Evolutionary conservation across 108 stramenopile species (phyloP).

Genomic region (Conticribra guillardii): DNA sequence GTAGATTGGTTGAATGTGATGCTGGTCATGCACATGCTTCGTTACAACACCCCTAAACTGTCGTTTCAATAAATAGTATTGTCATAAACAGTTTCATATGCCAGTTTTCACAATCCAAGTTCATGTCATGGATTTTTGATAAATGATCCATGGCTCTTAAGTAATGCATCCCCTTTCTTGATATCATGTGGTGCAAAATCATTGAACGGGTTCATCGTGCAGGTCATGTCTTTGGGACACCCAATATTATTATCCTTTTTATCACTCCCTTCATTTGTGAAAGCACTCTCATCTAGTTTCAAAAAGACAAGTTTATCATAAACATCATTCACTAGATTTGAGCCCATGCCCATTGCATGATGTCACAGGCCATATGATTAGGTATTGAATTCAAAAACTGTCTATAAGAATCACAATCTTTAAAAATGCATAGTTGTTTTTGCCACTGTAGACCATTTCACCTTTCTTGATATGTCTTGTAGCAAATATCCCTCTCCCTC

Average conservation of each 20-base stretch:
- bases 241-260: background rate
- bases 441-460: constrained; percentile 3
- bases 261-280: background rate
- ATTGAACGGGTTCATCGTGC: background rate
- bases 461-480: constrained; percentile 5
- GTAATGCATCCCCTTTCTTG: background rate
- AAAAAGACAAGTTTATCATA: background rate
- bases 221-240: background rate
- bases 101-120: background rate
- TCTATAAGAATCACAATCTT: background rate
- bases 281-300: background rate
- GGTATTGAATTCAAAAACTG: background rate
- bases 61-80: too few species aligned
- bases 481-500: background rate
- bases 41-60: too few species aligned
- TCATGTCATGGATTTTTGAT: background rate
- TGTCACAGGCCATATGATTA: background rate
- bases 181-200: background rate
- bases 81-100: too few species aligned
- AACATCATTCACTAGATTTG: background rate
- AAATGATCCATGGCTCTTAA: background rate
- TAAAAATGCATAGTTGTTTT: background rate
- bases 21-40: too few species aligned
- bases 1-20: too few species aligned
- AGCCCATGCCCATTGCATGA: background rate